Percentiles rank a stretch among this genome's conserved stretches.
Conservation (phyloP, 495 filamentous ascomycete genomes). For the Trichoderma erinaceum region DNA sequence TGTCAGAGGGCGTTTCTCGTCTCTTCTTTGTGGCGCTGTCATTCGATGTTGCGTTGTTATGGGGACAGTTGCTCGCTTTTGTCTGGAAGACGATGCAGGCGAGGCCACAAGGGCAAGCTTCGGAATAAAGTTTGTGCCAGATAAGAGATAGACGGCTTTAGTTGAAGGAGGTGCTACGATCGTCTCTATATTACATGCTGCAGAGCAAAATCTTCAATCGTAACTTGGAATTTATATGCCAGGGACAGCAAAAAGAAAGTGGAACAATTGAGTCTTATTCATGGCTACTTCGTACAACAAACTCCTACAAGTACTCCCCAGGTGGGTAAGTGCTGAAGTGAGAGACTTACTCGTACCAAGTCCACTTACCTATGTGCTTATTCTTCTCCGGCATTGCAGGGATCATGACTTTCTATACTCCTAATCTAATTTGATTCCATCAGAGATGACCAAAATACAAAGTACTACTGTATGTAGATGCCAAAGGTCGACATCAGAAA, state of each 20-base stretch:
- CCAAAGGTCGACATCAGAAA: not conserved
- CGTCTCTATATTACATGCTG: not conserved
- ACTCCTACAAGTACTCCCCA: no score
- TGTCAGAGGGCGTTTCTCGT: not conserved
- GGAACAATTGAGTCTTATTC: no score
- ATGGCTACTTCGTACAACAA: no score
- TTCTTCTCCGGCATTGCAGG: not conserved
- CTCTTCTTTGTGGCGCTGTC: not conserved
- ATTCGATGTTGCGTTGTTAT: not conserved
- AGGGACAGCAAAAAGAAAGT: no score
- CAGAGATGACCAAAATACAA: not conserved
- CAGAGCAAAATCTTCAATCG: no score
- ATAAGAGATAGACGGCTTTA: not conserved
- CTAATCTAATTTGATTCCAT: not conserved
- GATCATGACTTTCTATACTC: not conserved
- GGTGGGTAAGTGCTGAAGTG: no score
- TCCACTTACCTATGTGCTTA: not conserved
- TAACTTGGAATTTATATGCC: no score
- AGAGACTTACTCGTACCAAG: no score
- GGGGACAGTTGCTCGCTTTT: not conserved
- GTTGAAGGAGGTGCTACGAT: not conserved
- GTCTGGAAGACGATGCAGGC: not conserved
- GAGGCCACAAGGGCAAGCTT: not conserved
- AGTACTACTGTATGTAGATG: not conserved
- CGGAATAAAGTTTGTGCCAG: constrained; percentile 5